phyloP scores from a whole-genome alignment of 257 asterid species.

The Ballota nigra region DNA sequence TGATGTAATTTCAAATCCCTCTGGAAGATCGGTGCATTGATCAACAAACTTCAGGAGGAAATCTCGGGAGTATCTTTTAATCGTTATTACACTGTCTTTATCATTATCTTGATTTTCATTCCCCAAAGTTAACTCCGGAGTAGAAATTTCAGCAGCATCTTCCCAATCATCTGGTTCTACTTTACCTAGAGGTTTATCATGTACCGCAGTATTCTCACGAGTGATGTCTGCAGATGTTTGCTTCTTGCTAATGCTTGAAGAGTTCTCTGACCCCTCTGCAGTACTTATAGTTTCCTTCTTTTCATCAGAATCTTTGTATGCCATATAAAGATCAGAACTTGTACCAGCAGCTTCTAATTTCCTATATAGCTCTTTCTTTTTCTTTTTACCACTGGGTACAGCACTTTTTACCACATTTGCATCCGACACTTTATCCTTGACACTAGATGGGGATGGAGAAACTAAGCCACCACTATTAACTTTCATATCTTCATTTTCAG shows the following conservation, averaged over 20 bases:
- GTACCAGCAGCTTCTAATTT: conserved; percentile 72
- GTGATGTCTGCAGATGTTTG: conserved; percentile 31
- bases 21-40: conserved; percentile 58
- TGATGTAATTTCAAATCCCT: conserved; percentile 43
- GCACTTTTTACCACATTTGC: conserved; percentile 38
- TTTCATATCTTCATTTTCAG: conserved; percentile 37
- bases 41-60: conserved; percentile 69
- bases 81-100: conserved; percentile 35
- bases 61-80: conserved; percentile 72
- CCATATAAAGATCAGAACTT: conserved; percentile 72
- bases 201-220: conserved; percentile 30
- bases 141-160: conserved; percentile 71
- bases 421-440: conserved; percentile 50
- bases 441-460: conserved; percentile 29
- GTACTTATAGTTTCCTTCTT: conserved; percentile 43
- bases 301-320: conserved; percentile 80
- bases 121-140: conserved; percentile 46
- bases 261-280: conserved; percentile 35
- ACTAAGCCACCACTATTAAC: conserved; percentile 21
- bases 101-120: conserved; percentile 31
- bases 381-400: conserved; percentile 41
- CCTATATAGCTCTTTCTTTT: conserved; percentile 43
- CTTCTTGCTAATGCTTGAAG: conserved; percentile 33
- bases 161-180: conserved; percentile 92
- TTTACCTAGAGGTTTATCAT: conserved; percentile 43